A percentile compares a stretch with the other conserved stretches of the same genome.
phyloP scores from a whole-genome alignment of 176 grass and related monocot genomes.

The Cenchrus americanus region DNA sequence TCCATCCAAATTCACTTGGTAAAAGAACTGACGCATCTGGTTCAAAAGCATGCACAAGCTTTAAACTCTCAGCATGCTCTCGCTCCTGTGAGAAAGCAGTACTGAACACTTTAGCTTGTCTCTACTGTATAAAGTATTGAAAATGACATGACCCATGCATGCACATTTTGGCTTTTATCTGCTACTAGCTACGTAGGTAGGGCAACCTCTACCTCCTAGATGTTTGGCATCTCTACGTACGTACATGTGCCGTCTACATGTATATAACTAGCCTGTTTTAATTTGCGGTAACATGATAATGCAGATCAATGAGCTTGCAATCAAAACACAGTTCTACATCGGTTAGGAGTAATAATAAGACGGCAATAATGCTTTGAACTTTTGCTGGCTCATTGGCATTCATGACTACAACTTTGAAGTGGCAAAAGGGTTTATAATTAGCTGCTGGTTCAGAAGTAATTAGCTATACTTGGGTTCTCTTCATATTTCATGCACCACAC shows the following conservation, averaged over 20 bases:
- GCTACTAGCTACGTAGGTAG: conserved; percentile 10
- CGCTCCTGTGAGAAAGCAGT: conserved; percentile 44
- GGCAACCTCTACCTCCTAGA: background rate
- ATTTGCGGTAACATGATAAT: background rate
- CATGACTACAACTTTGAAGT: background rate
- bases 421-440: background rate
- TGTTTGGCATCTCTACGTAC: conserved; percentile 33
- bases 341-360: background rate
- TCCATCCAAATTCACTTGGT: background rate
- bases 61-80: background rate
- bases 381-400: background rate
- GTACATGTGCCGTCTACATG: conserved; percentile 3
- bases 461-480: background rate
- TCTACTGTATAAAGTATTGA: conserved; percentile 44
- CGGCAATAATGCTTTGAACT: background rate
- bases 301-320: background rate
- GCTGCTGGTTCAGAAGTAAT: background rate
- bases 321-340: background rate
- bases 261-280: conserved; percentile 22
- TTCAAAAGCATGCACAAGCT: conserved; percentile 24
- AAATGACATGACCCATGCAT: conserved; percentile 49
- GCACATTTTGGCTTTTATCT: conserved; percentile 34
- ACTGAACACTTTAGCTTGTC: conserved; percentile 43
- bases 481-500: conserved; percentile 25
- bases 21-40: background rate